Evolutionary conservation across 2,329 filamentous ascomycete species (phyloP), one percentile per base, ranked within the genome.

Genomic region (Diaporthe ilicicola): DNA sequence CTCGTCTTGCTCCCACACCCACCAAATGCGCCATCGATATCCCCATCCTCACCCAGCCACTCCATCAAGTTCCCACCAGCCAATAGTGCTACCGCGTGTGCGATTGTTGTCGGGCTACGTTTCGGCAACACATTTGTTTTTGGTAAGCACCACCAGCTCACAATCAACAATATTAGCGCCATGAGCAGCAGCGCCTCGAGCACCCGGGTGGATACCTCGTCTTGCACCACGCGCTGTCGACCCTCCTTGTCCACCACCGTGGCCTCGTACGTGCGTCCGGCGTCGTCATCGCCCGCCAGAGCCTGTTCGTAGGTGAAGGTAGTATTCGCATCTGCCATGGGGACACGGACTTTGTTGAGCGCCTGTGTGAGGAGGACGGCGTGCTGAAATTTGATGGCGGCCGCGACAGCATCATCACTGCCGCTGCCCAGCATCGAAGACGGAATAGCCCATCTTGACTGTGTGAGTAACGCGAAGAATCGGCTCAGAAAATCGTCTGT

Each of bases 311-410:
- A 10, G 6, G 56, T 22, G 2, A 48, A 24, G 27, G 22, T 19
- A 3, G 22, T 8, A 4, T 15, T 66, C 2, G n/a, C 48, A 4
- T 42, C 22, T 9, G 19, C 3, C 4, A 24, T 10, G 4, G 32
- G 46, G 4, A 10, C 46, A 13, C 61, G 61, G 46, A 1, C 22
- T 0, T 15, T 24, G 82, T 89, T 17, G 82, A 81, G 1, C 92
- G 90, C 78, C 80, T 93, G 34, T 73, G 79, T 64, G 84, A 88
- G 24, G 88, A 89, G 74, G 83, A 81, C n/a, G 77, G 79, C 1
- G 84, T 72, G 0, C 64, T 84, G 3, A 70, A 70, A 0, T 76
- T 77, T 1, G 77, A 77, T 0, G 76, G 75, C n/a, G 79, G 77
- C 0, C 12, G 74, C 10, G 74, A 75, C 48, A 67, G 73, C 7